phyloP scores from a whole-genome alignment of 805 yeast species.

The Barnettozyma salicaria region DNA sequence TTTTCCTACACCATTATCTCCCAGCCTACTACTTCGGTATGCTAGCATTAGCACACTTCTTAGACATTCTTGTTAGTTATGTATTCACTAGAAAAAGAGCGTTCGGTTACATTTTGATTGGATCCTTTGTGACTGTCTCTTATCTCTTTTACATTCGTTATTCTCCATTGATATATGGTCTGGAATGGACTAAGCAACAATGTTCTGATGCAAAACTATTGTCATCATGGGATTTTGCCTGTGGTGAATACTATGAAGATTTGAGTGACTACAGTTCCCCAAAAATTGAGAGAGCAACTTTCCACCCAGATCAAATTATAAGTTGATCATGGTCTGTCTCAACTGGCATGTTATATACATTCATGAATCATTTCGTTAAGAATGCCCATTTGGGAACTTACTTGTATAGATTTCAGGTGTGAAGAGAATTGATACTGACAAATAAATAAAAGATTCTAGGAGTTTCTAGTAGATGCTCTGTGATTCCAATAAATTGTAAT shows the following conservation, averaged over 20 bases:
- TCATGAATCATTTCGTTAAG: no score
- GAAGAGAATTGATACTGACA: background rate
- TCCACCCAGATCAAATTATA: no score
- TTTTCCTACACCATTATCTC: conserved; percentile 88
- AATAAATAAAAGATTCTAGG: background rate
- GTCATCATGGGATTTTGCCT: conserved; percentile 83
- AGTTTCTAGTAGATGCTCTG: background rate
- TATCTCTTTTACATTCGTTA: conserved; percentile 51
- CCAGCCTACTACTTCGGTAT: conserved; percentile 90
- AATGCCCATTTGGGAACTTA: no score
- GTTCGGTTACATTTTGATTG: conserved; percentile 41
- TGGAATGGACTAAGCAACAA: conserved; percentile 65
- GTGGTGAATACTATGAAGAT: conserved; percentile 40
- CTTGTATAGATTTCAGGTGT: no score
- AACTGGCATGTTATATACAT: no score
- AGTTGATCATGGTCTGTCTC: no score
- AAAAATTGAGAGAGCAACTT: no score
- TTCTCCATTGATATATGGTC: conserved; percentile 73
- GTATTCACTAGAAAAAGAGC: conserved; percentile 37
- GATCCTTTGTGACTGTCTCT: conserved; percentile 42
- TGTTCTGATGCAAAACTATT: conserved; percentile 61
- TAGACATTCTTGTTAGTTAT: conserved; percentile 47
- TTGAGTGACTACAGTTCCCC: conserved; percentile 6
- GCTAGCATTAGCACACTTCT: conserved; percentile 64
- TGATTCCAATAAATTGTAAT: conserved; percentile 12